These are phyloP conservation scores for Cystobasidium ongulense DNA, from an alignment of 768 basidiomycete genomes.

Conservation along the genomic window DNA sequence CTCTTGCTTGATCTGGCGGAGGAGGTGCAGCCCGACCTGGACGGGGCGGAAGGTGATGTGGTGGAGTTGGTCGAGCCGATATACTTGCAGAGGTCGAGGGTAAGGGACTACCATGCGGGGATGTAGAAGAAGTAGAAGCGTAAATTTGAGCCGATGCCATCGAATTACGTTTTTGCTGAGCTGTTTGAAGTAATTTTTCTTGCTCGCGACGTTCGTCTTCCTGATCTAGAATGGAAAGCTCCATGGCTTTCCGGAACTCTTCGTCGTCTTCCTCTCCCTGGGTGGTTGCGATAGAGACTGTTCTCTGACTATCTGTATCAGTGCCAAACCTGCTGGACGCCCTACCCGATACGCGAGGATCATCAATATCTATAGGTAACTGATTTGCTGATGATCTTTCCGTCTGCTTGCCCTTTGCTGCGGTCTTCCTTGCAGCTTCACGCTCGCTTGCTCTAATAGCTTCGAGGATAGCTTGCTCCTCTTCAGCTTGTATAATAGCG, in stretches of 20 bases:
- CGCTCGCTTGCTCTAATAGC: conserved; percentile 1
- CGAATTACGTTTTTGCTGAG: not conserved
- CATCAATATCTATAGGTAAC: not conserved
- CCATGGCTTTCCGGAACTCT: conserved; percentile 10
- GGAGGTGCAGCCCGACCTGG: not conserved
- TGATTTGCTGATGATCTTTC: not conserved
- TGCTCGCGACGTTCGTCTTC: not conserved
- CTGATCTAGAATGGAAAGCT: conserved; percentile 1
- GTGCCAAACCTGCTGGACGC: not conserved
- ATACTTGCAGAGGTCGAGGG: not conserved
- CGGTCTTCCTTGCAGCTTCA: not conserved
- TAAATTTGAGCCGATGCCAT: not conserved
- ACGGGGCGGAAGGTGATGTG: not conserved
- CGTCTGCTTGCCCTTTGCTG: conserved; percentile 11
- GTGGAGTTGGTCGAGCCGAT: not conserved
- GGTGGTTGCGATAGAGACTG: not conserved
- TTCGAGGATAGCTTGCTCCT: conserved; percentile 9
- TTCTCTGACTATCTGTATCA: not conserved
- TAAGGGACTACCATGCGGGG: not conserved
- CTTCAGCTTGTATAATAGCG: not conserved
- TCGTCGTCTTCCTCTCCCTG: conserved; percentile 7
- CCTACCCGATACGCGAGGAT: not conserved
- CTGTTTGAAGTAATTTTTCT: not conserved
- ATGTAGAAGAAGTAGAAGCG: not conserved
- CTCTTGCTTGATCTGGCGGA: not conserved